Evolutionary conservation across 257 asterid genomes (phyloP), one percentile per base, ranked within the genome.

Genomic region (Salvia hispanica): DNA sequence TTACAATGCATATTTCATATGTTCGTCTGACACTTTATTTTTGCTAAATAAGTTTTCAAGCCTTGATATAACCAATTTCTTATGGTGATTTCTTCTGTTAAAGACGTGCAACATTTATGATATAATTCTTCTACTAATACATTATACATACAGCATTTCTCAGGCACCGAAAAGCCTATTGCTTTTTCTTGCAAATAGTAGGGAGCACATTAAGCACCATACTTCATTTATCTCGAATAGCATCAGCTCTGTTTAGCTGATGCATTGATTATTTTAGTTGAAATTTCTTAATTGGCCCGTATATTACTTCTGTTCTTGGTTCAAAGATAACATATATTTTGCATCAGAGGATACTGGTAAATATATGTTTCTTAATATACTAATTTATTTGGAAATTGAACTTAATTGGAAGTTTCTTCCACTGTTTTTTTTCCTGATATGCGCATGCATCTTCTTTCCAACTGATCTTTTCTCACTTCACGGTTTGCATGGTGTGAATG

Each of bases 401-500:
- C 34, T 48, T 72, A 16, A 36, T 39, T 57, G 46, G 43, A 64
- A 55, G 61, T 55, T 70, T 21, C 33, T 33, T 58, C 54, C 54
- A 51, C n/a, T 45, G 64, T 42, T 55, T 63, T 36, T 10, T 13
- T 12, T 7, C 52, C 36, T 36, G 47, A 36, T 28, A 37, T 33
- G 58, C 53, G 47, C 48, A 28, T 54, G 14, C 37, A 34, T 65
- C 57, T 33, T 72, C 31, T 47, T 8, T 46, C 14, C 25, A 18
- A 50, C 46, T 70, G 44, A 12, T 7, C 28, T 48, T 40, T 50
- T 15, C 15, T 15, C 4, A 6, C 7, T 69, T 48, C 61, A 57
- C 64, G 69, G 28, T 56, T 42, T 74, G 51, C 21, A 16, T 70
- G 59, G 58, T 43, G 45, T 66, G 60, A 25, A 56, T 66, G 54